These are phyloP conservation scores for Silene uniflora DNA, from an alignment of 148 eudicot species.

Conservation along the genomic window DNA sequence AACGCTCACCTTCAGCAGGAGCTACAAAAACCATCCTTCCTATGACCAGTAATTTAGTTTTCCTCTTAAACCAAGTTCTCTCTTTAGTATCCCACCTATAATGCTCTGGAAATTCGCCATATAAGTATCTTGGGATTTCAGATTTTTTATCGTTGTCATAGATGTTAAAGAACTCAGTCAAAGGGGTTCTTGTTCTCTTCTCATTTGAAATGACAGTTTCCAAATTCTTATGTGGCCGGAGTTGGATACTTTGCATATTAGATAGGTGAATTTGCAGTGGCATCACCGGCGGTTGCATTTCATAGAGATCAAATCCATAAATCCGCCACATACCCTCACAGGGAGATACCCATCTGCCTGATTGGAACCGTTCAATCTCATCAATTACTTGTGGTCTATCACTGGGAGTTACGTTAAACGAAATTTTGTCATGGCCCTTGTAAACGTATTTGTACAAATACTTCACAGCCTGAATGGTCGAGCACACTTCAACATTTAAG, in stretches of 20 bases:
- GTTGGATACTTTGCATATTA: background rate
- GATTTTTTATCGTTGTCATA: background rate
- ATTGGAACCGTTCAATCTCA: background rate
- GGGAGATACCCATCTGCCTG: background rate
- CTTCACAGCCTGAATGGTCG: background rate
- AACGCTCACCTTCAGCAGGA: background rate
- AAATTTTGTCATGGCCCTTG: background rate
- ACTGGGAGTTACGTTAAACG: background rate
- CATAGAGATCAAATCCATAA: background rate
- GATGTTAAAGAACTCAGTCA: background rate
- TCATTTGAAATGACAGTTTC: background rate
- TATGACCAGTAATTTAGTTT: background rate
- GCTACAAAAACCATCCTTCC: background rate
- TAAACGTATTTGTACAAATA: constrained; percentile 4
- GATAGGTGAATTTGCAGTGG: background rate
- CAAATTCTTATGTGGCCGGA: background rate
- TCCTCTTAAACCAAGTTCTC: background rate
- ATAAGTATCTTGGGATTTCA: background rate
- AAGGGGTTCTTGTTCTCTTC: background rate
- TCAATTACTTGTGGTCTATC: background rate
- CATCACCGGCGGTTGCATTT: background rate
- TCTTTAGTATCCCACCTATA: background rate
- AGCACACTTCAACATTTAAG: background rate
- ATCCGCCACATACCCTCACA: background rate
- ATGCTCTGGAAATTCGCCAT: background rate